These are phyloP conservation scores for Aspergillus leporis DNA, from an alignment of 495 filamentous ascomycete species.

Conservation along the genomic window DNA sequence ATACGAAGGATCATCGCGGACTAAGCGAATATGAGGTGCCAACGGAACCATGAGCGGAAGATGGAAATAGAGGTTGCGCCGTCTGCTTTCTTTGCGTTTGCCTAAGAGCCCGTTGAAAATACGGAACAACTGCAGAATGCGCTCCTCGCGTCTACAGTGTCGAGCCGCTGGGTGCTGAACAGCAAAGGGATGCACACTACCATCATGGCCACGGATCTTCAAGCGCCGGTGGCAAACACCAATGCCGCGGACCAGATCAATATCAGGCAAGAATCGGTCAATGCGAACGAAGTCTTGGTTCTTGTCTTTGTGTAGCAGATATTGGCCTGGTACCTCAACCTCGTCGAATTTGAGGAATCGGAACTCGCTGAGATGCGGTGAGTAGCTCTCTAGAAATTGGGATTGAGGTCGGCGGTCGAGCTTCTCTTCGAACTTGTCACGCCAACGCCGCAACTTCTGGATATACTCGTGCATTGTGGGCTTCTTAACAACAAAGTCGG, in stretches of 20 bases:
- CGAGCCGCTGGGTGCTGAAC: conserved; percentile 93
- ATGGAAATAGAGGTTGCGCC: conserved; percentile 93
- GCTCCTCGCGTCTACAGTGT: conserved; percentile 89
- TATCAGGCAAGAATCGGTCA: conserved; percentile 91
- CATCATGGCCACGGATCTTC: conserved; percentile 97
- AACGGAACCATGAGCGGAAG: conserved; percentile 93
- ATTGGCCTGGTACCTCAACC: conserved; percentile 96
- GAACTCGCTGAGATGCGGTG: conserved; percentile 91
- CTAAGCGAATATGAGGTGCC: conserved; percentile 87
- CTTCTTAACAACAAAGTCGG: conserved; percentile 89
- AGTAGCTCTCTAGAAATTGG: conserved; percentile 75
- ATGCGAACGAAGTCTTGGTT: conserved; percentile 97
- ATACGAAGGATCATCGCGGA: conserved; percentile 93
- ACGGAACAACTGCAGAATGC: conserved; percentile 94
- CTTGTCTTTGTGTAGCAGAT: conserved; percentile 94
- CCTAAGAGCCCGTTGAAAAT: conserved; percentile 90
- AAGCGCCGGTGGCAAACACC: conserved; percentile 87
- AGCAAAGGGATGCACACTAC: conserved; percentile 90
- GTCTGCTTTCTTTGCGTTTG: conserved; percentile 90
- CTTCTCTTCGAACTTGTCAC: conserved; percentile 97
- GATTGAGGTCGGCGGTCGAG: conserved; percentile 79
- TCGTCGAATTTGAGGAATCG: conserved; percentile 97
- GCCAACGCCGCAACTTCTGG: conserved; percentile 92
- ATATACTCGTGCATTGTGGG: conserved; percentile 98
- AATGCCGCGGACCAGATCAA: conserved; percentile 85